Evolutionary conservation across 345 rosid genomes (phyloP).

Genomic region (Acer saccharum): DNA sequence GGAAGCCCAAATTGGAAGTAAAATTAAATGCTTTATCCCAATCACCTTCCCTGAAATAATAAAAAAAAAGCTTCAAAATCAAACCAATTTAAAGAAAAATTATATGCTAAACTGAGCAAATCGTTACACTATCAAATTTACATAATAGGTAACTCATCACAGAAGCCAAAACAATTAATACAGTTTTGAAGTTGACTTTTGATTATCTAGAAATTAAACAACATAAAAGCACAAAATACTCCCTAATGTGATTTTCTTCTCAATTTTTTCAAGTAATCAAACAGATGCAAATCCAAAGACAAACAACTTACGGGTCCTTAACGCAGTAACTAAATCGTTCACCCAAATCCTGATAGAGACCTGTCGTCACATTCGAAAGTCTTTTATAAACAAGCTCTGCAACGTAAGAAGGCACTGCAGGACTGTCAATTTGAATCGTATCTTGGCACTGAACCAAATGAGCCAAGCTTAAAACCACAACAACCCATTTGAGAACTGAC

Average conservation of each 20-base stretch:
- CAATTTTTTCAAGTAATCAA: constrained; percentile 3
- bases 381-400: constrained; percentile 46
- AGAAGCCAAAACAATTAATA: constrained; percentile 15
- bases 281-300: neutral
- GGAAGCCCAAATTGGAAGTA: too few relatives aligned
- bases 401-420: constrained; percentile 51
- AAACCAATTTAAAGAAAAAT: too few relatives aligned
- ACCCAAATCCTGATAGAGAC: constrained; percentile 50
- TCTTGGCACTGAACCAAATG: constrained; percentile 53
- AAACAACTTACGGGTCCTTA: constrained; percentile 61
- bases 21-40: too few relatives aligned
- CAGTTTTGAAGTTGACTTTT: neutral
- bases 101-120: too few relatives aligned
- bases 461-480: constrained; percentile 42
- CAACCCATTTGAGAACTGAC: constrained; percentile 38
- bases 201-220: constrained; percentile 12
- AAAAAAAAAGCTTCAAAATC: too few relatives aligned
- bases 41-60: too few relatives aligned
- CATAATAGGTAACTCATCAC: neutral
- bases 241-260: neutral
- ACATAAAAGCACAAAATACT: neutral
- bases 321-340: constrained; percentile 65
- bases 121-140: neutral
- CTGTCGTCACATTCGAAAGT: constrained; percentile 58
- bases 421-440: constrained; percentile 43